phyloP scores from a whole-genome alignment of 352 stramenopile species.

The Globisporangium iwayamae region DNA sequence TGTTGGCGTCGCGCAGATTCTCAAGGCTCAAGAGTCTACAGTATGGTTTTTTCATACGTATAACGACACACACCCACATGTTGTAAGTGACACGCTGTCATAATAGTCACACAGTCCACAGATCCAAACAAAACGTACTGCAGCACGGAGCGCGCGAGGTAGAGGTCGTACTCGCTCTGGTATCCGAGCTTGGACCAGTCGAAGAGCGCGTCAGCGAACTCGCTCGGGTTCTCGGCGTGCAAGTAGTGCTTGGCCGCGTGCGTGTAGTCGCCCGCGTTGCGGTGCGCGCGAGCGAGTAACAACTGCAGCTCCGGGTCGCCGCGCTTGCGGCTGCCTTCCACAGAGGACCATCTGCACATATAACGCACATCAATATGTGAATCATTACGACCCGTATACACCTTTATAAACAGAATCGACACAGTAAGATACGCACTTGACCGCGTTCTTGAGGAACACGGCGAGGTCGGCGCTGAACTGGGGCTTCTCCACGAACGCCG shows the following conservation, averaged over 20 bases:
- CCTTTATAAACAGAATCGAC: neutral
- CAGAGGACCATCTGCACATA: conserved; percentile 51
- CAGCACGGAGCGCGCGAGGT: conserved; percentile 66
- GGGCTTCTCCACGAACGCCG: conserved; percentile 56
- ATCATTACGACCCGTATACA: conserved; percentile 3
- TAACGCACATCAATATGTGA: neutral
- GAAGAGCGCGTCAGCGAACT: conserved; percentile 70
- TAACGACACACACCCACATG: neutral
- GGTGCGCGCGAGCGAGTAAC: conserved; percentile 56
- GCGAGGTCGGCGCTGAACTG: conserved; percentile 68
- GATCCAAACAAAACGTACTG: conserved; percentile 47
- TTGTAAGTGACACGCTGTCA: neutral
- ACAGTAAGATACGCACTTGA: conserved; percentile 47
- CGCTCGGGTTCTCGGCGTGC: conserved; percentile 63
- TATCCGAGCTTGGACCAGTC: conserved; percentile 76
- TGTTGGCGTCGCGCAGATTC: conserved; percentile 85
- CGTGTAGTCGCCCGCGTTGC: conserved; percentile 46
- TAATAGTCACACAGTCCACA: neutral
- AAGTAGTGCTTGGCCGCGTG: conserved; percentile 78
- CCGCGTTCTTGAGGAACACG: conserved; percentile 69
- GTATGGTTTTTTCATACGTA: neutral
- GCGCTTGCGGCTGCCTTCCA: conserved; percentile 65
- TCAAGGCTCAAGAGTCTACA: conserved; percentile 71
- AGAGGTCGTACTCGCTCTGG: conserved; percentile 78
- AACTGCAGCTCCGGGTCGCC: conserved; percentile 77